phyloP scores from a whole-genome alignment of 2,329 filamentous ascomycete genomes.

The Ascochyta koolunga region DNA sequence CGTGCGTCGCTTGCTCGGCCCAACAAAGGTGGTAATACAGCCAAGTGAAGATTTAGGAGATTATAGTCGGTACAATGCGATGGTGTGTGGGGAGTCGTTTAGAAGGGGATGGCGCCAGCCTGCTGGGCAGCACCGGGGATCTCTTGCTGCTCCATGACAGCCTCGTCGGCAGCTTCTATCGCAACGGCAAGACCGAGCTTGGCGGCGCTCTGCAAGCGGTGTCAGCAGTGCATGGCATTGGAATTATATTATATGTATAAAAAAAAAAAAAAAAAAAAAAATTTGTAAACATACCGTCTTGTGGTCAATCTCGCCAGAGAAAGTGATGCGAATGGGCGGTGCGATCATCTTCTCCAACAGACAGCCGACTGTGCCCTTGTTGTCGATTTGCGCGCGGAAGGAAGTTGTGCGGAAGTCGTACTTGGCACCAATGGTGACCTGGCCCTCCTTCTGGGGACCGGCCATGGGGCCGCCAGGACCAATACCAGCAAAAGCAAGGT shows the following conservation, averaged over 20 bases:
- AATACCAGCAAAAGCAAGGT: constrained; percentile 75
- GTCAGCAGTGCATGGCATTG: constrained; percentile 28
- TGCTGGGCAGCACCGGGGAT: constrained; percentile 31
- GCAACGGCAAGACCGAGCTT: constrained; percentile 95
- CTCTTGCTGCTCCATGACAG: constrained; percentile 51
- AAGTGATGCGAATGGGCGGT: constrained; percentile 89
- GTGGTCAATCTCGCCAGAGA: constrained; percentile 96
- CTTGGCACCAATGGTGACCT: constrained; percentile 91
- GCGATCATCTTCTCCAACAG: constrained; percentile 95
- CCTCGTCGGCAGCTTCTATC: constrained; percentile 50
- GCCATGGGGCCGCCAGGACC: constrained; percentile 68
- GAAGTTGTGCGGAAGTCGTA: constrained; percentile 97
- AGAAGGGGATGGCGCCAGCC: constrained; percentile 49
- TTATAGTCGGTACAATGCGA: constrained; percentile 40
- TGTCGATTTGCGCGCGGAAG: constrained; percentile 95
- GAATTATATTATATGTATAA: no score
- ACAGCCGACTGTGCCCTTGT: constrained; percentile 89
- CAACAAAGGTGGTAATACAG: constrained; percentile 50
- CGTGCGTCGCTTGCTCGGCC: constrained; percentile 32
- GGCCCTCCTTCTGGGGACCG: constrained; percentile 79
- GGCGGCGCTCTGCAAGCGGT: constrained; percentile 77
- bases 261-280: no score
- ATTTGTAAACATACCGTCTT: constrained; percentile 78
- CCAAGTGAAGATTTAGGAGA: constrained; percentile 47
- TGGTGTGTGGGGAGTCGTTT: constrained; percentile 27